Percentiles rank a stretch among this genome's conserved stretches.
Conservation (phyloP, 192 early-diverging fungal species). For the Dispira parvispora region DNA sequence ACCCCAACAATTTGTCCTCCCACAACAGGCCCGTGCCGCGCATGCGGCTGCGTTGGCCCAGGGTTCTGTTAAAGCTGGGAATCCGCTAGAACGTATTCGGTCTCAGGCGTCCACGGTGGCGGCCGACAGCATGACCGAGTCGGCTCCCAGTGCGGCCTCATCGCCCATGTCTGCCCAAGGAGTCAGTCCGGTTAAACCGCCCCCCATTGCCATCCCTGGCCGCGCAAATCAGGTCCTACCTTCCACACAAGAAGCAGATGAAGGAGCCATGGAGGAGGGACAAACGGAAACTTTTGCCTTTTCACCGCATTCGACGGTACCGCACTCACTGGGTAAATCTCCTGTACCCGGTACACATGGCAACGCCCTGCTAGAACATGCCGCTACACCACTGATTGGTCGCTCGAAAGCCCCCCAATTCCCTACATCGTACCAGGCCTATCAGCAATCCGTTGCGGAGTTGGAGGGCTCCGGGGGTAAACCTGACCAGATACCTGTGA, state of each 20-base stretch:
- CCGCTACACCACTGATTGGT: conserved; percentile 10
- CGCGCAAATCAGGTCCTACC: background rate
- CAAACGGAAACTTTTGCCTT: background rate
- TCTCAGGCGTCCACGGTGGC: too few species aligned
- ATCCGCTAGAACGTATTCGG: too few species aligned
- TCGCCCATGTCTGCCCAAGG: background rate
- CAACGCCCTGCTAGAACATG: background rate
- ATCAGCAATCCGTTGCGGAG: background rate
- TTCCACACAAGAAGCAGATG: too few species aligned
- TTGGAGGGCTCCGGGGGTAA: too few species aligned
- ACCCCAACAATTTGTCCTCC: conserved; percentile 4
- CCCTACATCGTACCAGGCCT: conserved; percentile 11
- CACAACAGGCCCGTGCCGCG: background rate
- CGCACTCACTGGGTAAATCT: too few species aligned
- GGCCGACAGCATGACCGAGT: too few species aligned
- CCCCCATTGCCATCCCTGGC: background rate
- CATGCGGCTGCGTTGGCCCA: background rate
- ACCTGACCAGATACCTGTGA: background rate
- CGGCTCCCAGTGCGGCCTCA: too few species aligned
- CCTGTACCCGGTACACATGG: too few species aligned
- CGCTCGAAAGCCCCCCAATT: background rate
- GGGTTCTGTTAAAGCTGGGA: background rate
- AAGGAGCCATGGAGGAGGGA: too few species aligned
- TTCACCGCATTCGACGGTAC: background rate
- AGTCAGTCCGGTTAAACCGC: background rate